These are phyloP conservation scores for Begonia loranthoides DNA, from an alignment of 306 rosid genomes.

Conservation along the genomic window DNA sequence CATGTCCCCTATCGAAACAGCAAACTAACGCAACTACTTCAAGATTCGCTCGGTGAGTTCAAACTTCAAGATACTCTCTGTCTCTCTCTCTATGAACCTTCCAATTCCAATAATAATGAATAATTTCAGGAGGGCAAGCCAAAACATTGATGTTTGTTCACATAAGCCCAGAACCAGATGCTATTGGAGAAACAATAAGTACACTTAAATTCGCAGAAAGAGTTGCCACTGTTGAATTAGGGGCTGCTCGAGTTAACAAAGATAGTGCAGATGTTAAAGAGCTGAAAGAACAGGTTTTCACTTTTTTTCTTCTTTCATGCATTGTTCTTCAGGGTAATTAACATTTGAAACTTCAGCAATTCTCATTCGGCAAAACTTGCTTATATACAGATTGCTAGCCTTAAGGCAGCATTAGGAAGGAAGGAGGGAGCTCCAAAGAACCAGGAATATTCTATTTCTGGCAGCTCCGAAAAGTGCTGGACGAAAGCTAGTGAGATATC, in stretches of 20 bases:
- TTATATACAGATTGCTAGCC: slow-evolving; percentile 47
- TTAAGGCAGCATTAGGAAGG: slow-evolving; percentile 66
- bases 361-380: not conserved
- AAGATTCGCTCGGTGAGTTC: slow-evolving; percentile 86
- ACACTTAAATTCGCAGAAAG: slow-evolving; percentile 93
- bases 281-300: slow-evolving; percentile 79
- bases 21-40: slow-evolving; percentile 91
- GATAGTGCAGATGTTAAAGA: slow-evolving; percentile 77
- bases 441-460: slow-evolving; percentile 25
- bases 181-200: slow-evolving; percentile 74
- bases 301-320: slow-evolving; percentile 1
- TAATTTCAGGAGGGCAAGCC: slow-evolving; percentile 74
- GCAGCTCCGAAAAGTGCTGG: slow-evolving; percentile 50
- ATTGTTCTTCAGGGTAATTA: not conserved
- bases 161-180: slow-evolving; percentile 82
- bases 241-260: slow-evolving; percentile 89
- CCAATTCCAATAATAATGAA: not conserved
- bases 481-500: slow-evolving; percentile 35
- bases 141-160: slow-evolving; percentile 95
- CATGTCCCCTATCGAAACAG: slow-evolving; percentile 95
- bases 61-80: not conserved
- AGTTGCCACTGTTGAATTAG: slow-evolving; percentile 93
- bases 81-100: not conserved
- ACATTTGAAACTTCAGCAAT: too few species aligned
- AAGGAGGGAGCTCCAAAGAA: slow-evolving; percentile 40